Evolutionary conservation across 495 filamentous ascomycete species (phyloP).

Genomic region (Xylaria venustula): DNA sequence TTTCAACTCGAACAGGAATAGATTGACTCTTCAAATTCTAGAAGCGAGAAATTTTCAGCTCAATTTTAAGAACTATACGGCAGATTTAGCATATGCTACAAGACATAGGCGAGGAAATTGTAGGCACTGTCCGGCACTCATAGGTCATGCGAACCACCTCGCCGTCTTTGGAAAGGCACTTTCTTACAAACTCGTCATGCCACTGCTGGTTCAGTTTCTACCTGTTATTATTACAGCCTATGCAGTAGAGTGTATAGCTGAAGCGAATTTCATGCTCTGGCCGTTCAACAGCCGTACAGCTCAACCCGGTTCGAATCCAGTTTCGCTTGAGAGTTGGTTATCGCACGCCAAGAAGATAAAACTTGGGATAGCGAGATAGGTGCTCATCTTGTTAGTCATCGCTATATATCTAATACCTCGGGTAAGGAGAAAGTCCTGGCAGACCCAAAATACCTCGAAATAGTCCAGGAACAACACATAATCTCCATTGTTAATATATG

Average conservation of each 20-base stretch:
- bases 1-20: background rate
- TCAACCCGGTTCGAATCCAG: background rate
- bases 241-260: background rate
- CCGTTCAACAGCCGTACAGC: background rate
- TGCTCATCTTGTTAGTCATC: too few relatives aligned
- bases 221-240: background rate
- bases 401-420: too few relatives aligned
- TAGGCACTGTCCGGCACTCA: background rate
- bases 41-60: too few relatives aligned
- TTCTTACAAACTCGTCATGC: background rate
- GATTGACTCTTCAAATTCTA: background rate
- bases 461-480: too few relatives aligned
- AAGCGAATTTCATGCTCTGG: background rate
- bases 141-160: background rate
- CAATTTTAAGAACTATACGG: background rate
- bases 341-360: too few relatives aligned
- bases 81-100: background rate
- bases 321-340: background rate
- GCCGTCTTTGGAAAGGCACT: background rate
- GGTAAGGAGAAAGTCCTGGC: too few relatives aligned
- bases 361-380: too few relatives aligned
- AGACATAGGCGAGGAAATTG: background rate
- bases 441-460: too few relatives aligned
- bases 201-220: background rate
- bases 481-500: too few relatives aligned